Conservation (phyloP, 1,139 yeast genomes). For the Candida tunisiensis region DNA sequence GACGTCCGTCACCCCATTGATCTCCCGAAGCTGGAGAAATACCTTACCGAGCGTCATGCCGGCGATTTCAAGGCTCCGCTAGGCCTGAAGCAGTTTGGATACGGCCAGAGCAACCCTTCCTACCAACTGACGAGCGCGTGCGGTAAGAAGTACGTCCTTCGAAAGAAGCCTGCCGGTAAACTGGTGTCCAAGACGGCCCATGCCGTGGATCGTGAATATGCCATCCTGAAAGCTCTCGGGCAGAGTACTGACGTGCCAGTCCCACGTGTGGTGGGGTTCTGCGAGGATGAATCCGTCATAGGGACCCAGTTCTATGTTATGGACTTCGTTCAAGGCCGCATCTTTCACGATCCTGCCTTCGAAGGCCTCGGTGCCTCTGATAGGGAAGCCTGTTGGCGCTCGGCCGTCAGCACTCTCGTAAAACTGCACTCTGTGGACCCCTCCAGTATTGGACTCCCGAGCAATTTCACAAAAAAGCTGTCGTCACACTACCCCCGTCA, state of each 20-base stretch:
- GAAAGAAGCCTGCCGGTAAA: constrained; percentile 45
- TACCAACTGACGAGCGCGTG: constrained; percentile 30
- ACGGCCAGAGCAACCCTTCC: constrained; percentile 57
- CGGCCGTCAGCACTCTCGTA: constrained; percentile 34
- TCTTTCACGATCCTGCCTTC: constrained; percentile 39
- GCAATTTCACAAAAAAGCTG: constrained; percentile 23
- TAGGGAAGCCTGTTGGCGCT: constrained; percentile 26
- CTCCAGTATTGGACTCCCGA: constrained; percentile 23
- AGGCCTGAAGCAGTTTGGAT: constrained; percentile 33
- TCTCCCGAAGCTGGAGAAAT: constrained; percentile 18
- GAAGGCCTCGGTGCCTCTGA: constrained; percentile 19
- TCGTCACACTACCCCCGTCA: constrained; percentile 39
- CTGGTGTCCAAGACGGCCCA: constrained; percentile 46
- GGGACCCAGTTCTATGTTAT: constrained; percentile 56
- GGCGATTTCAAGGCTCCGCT: constrained; percentile 10
- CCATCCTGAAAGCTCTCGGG: constrained; percentile 28
- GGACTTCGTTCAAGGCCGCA: constrained; percentile 45
- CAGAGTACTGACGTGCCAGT: constrained; percentile 30
- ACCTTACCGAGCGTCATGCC: constrained; percentile 6
- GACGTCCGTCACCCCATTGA: constrained; percentile 25
- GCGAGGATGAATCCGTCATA: constrained; percentile 41
- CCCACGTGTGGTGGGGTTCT: constrained; percentile 50
- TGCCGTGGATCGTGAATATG: constrained; percentile 48
- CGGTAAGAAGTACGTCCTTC: constrained; percentile 31
- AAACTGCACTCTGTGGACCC: constrained; percentile 39